Evolutionary conservation across 768 basidiomycete genomes (phyloP), one percentile per base, ranked within the genome.

Genomic region (Phlebiopsis flavidoalba): DNA sequence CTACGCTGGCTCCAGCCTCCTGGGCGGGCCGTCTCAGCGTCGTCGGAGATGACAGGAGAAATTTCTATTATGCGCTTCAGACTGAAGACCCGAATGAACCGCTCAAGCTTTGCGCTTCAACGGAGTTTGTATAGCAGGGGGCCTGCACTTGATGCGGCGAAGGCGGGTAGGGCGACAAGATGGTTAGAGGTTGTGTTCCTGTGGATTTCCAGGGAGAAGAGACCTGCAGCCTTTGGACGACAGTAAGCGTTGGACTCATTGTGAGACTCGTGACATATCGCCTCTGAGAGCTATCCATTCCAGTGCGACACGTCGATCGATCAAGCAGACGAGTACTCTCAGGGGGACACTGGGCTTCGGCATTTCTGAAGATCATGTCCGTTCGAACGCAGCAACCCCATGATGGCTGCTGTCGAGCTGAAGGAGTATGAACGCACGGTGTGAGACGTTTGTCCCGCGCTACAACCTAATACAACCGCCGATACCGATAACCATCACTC

Each of bases 141-240:
- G n/a, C n/a, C n/a, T n/a, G n/a, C n/a, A n/a, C n/a, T n/a, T 17
- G 88, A 94, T 40, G 96, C 97, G 0, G 81, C 93, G 0, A 93
- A 95, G 66, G 83, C 85, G 45, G 95, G 94, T 0, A n/a, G n/a
- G 87, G 89, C 63, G 74, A 76, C 17, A 86, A 84, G 59, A n/a
- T 95, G 93, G 84, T 77, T 93, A 15, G 92, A 93, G 26, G 80
- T n/a, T n/a, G n/a, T 93, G 8, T 96, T 95, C 71, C 76, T 82
- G 5, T 97, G 91, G 89, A n/a, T n/a, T n/a, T 87, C 94, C 68
- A 87, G 93, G 0, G 87, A 86, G 59, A 77, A 79, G 65, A 79
- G 76, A 24, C 78, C 77, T n/a, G 67, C 71, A 2, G 68, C 64
- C 24, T 59, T 73, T 24, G n/a, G 70, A 72, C 35, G 74, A 75